These are phyloP conservation scores for Thuja plicata DNA, from an alignment of 83 land plant genomes.

Conservation along the genomic window DNA sequence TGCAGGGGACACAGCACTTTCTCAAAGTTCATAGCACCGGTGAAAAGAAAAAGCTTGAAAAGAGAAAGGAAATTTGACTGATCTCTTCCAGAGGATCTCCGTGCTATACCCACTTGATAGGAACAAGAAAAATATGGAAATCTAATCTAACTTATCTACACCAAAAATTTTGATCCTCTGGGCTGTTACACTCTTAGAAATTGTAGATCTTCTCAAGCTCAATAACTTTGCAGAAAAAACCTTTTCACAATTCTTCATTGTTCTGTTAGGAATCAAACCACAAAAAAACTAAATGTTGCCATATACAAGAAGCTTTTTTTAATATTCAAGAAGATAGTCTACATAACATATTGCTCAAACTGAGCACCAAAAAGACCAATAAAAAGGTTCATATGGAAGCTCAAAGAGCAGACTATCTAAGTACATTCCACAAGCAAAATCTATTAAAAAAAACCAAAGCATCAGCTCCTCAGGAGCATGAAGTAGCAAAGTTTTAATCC, in stretches of 20 bases:
- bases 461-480: too few relatives aligned
- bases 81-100: background rate
- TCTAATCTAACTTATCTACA: background rate
- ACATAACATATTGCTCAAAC: too few relatives aligned
- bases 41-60: background rate
- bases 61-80: background rate
- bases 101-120: background rate
- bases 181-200: background rate
- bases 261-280: background rate
- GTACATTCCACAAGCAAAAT: too few relatives aligned
- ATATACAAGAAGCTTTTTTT: background rate
- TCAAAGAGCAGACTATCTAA: too few relatives aligned
- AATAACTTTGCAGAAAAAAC: background rate
- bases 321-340: too few relatives aligned
- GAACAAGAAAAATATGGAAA: background rate
- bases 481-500: too few relatives aligned
- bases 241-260: background rate
- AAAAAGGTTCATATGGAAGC: too few relatives aligned
- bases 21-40: background rate
- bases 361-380: too few relatives aligned
- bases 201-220: background rate
- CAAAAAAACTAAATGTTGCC: background rate
- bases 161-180: background rate
- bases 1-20: background rate
- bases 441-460: too few relatives aligned